phyloP scores from a whole-genome alignment of 1,139 yeast species.

The Blastobotrys elegans region DNA sequence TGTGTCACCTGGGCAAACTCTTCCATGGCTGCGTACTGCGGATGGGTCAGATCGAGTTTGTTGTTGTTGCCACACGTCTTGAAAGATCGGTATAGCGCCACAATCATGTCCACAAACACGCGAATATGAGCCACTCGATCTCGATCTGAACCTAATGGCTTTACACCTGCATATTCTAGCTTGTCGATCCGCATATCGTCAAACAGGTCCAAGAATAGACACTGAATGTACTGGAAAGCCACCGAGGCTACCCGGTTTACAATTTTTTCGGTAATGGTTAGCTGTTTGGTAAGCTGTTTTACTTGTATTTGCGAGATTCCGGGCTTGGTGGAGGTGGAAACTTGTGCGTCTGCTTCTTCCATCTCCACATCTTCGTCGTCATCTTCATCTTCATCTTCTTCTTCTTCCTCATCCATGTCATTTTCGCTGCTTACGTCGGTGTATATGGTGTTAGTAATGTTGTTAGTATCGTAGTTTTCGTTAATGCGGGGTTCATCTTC shows the following conservation, averaged over 20 bases:
- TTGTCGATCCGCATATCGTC: background rate
- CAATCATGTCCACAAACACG: conserved; percentile 3
- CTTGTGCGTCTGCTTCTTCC: background rate
- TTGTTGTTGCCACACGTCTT: no score
- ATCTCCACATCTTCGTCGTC: no score
- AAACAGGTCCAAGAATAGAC: conserved; percentile 7
- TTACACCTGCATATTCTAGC: conserved; percentile 3
- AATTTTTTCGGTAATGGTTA: background rate
- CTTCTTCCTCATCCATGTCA: background rate
- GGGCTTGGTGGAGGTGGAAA: no score
- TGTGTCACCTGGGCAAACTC: background rate
- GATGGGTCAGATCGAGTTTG: background rate
- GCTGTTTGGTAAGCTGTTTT: background rate
- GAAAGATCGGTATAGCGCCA: conserved; percentile 1
- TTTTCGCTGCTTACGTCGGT: background rate
- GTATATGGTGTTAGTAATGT: background rate
- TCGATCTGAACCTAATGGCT: background rate
- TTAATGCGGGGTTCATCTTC: background rate
- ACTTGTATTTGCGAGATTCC: background rate
- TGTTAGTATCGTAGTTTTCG: background rate
- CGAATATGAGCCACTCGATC: background rate
- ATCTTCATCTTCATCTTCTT: background rate
- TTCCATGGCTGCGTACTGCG: conserved; percentile 2
- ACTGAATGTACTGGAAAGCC: conserved; percentile 7
- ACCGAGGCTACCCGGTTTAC: conserved; percentile 4